Conservation (phyloP, 306 rosid genomes). For the Pyrus betulifolia region DNA sequence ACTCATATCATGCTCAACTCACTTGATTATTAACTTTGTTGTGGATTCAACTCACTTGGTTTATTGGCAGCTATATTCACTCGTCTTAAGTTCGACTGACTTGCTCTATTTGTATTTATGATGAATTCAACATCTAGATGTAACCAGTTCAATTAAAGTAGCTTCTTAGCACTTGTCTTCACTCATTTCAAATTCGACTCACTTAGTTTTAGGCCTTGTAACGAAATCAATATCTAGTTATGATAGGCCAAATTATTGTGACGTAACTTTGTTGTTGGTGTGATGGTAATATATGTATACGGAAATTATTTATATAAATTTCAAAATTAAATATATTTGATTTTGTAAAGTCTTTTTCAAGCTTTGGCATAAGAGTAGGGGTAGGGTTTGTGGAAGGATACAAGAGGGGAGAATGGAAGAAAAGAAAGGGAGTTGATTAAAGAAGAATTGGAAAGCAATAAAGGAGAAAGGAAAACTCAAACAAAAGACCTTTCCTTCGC, state of each 20-base stretch:
- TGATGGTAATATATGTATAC: no score
- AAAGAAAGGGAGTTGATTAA: neutral
- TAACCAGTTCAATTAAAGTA: neutral
- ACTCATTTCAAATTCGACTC: no score
- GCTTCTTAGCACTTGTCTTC: neutral
- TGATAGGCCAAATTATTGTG: neutral
- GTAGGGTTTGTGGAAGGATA: neutral
- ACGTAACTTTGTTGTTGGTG: neutral
- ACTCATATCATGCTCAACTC: no score
- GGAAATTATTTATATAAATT: neutral
- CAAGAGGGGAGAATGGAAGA: neutral
- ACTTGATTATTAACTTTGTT: no score
- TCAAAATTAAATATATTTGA: neutral
- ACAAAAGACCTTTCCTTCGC: neutral
- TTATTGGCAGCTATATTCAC: no score
- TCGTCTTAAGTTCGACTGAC: no score
- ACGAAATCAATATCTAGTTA: neutral
- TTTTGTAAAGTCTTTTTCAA: neutral
- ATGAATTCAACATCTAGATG: neutral
- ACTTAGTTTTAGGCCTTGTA: no score
- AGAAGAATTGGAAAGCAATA: neutral
- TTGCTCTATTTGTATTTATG: neutral
- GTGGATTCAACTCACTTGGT: no score
- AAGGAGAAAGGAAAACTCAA: neutral
- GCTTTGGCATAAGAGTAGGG: constrained; percentile 10